Conservation (phyloP, 352 stramenopile genomes). For the Phytophthora rubi region DNA sequence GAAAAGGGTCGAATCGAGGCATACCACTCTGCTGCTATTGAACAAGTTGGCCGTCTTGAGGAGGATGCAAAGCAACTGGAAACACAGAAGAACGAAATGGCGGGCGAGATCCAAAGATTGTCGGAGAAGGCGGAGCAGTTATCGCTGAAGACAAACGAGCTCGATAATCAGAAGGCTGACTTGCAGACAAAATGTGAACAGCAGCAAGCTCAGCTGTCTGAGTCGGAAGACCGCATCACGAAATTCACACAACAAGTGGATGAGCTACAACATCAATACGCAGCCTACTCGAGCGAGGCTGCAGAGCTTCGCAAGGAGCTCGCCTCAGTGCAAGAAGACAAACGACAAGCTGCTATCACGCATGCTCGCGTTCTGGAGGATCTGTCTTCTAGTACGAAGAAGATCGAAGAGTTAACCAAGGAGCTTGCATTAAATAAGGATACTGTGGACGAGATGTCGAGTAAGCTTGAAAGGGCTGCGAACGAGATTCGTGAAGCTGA, state of each 20-base stretch:
- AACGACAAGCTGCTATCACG: conserved; percentile 13
- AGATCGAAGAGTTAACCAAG: conserved; percentile 31
- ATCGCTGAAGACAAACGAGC: conserved; percentile 11
- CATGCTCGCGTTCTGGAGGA: conserved; percentile 20
- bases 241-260: conserved; percentile 25
- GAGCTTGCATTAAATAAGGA: conserved; percentile 21
- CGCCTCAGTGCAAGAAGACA: conserved; percentile 28
- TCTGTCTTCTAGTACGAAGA: conserved; percentile 21
- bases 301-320: conserved; percentile 28
- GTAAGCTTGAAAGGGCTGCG: conserved; percentile 27
- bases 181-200: conserved; percentile 31
- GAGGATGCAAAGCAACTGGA: conserved; percentile 20
- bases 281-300: conserved; percentile 19
- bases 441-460: conserved; percentile 13
- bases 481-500: conserved; percentile 32
- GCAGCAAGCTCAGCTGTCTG: conserved; percentile 23
- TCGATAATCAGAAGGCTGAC: conserved; percentile 22
- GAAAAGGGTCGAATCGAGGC: conserved; percentile 28
- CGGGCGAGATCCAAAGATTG: conserved; percentile 27
- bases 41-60: conserved; percentile 30
- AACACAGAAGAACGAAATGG: conserved; percentile 30
- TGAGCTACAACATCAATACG: conserved; percentile 28
- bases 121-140: conserved; percentile 21
- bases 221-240: conserved; percentile 26
- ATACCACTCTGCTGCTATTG: conserved; percentile 11